Evolutionary conservation across 2,329 filamentous ascomycete species (phyloP).

Genomic region (Colletotrichum eremochloae): DNA sequence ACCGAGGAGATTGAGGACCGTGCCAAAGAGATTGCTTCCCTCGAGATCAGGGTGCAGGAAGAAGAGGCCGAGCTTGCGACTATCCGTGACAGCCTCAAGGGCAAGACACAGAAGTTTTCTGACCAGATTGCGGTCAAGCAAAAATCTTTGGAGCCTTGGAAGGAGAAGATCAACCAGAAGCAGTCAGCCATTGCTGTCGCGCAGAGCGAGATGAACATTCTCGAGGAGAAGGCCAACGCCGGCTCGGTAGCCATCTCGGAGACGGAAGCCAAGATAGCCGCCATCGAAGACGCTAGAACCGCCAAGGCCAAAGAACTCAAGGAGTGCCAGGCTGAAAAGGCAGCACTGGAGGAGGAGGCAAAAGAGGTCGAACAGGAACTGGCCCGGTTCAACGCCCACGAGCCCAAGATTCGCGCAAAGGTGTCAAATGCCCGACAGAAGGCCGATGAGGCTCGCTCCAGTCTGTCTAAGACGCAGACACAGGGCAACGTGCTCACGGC

Average conservation of each 20-base stretch:
- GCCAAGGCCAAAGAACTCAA: slow-evolving; percentile 82
- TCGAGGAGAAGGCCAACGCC: slow-evolving; percentile 89
- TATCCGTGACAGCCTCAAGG: slow-evolving; percentile 91
- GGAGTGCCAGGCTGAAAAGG: slow-evolving; percentile 79
- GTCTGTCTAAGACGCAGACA: slow-evolving; percentile 89
- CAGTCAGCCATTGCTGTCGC: slow-evolving; percentile 94
- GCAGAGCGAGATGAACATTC: slow-evolving; percentile 92
- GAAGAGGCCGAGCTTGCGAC: slow-evolving; percentile 86
- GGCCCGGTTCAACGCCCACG: slow-evolving; percentile 78
- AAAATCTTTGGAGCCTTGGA: slow-evolving; percentile 95
- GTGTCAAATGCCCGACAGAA: slow-evolving; percentile 93
- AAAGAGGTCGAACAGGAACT: slow-evolving; percentile 80
- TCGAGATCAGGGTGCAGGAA: slow-evolving; percentile 81
- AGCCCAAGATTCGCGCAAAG: slow-evolving; percentile 85
- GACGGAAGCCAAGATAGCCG: slow-evolving; percentile 81
- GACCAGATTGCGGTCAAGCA: slow-evolving; percentile 94
- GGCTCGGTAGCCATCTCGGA: slow-evolving; percentile 88
- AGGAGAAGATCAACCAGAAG: slow-evolving; percentile 96
- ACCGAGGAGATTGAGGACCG: slow-evolving; percentile 83
- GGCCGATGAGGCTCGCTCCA: slow-evolving; percentile 94
- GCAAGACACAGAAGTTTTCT: slow-evolving; percentile 94
- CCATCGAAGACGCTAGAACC: slow-evolving; percentile 78
- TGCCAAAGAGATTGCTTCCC: slow-evolving; percentile 77
- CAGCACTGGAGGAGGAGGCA: slow-evolving; percentile 79
- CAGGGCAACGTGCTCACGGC: slow-evolving; percentile 93